Conservation (phyloP, 2,329 filamentous ascomycete species). For the Metarhizium anisopliae region DNA sequence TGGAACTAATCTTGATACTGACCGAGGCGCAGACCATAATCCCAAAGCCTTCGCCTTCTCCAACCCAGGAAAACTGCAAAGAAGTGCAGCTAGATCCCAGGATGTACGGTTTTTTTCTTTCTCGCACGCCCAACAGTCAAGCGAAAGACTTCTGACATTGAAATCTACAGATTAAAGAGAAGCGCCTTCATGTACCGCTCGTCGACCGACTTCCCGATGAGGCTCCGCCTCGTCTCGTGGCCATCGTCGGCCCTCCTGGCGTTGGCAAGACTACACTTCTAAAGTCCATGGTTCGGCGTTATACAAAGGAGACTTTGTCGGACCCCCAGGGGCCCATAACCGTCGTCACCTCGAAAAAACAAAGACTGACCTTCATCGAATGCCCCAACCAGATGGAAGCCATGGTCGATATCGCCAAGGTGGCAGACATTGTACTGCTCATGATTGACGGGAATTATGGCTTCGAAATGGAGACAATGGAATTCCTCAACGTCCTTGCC, state of each 20-base stretch:
- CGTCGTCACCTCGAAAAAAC: slow-evolving; percentile 91
- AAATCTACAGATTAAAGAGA: slow-evolving; percentile 70
- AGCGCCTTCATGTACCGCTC: slow-evolving; percentile 89
- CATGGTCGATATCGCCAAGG: slow-evolving; percentile 96
- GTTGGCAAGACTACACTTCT: slow-evolving; percentile 93
- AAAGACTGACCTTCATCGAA: slow-evolving; percentile 91
- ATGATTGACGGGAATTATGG: slow-evolving; percentile 99
- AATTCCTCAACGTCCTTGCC: slow-evolving; percentile 91
- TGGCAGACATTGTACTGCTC: slow-evolving; percentile 91
- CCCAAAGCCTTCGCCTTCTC: slow-evolving; percentile 86
- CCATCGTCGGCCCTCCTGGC: slow-evolving; percentile 89
- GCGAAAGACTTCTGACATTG: neutral
- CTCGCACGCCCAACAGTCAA: neutral
- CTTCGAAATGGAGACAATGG: slow-evolving; percentile 99
- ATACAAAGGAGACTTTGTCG: slow-evolving; percentile 90
- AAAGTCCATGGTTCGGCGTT: slow-evolving; percentile 87
- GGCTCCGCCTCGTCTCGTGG: slow-evolving; percentile 83
- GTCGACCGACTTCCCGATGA: slow-evolving; percentile 94
- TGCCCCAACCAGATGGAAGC: slow-evolving; percentile 93
- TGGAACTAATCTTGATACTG: slow-evolving; percentile 6
- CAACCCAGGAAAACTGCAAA: slow-evolving; percentile 70
- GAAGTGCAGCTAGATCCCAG: slow-evolving; percentile 62
- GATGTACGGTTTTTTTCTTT: slow-evolving; percentile 41
- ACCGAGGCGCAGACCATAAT: slow-evolving; percentile 51
- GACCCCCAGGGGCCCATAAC: slow-evolving; percentile 89